These are phyloP conservation scores for Trichoderma koningiopsis DNA, from an alignment of 2,329 filamentous ascomycete genomes.

Conservation along the genomic window DNA sequence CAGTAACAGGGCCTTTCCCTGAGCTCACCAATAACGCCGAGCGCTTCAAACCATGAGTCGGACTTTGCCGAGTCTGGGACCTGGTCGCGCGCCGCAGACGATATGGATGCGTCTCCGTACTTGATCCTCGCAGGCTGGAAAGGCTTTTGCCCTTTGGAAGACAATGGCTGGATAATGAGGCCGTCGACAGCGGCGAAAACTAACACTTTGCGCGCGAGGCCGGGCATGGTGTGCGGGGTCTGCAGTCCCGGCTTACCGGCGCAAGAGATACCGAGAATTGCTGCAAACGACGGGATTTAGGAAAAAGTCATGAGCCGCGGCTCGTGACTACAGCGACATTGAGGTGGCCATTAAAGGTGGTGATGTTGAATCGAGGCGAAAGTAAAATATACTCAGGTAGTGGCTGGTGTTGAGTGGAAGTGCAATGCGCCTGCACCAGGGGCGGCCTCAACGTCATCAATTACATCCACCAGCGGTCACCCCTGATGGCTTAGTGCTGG, in stretches of 20 bases:
- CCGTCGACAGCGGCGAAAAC: constrained; percentile 83
- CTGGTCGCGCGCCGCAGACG: constrained; percentile 48
- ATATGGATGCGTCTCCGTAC: constrained; percentile 62
- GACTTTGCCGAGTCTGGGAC: constrained; percentile 48
- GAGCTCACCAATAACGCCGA: constrained; percentile 58
- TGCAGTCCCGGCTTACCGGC: constrained; percentile 4
- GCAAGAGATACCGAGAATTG: neutral
- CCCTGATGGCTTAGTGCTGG: neutral
- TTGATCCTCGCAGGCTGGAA: constrained; percentile 66
- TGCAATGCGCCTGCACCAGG: neutral
- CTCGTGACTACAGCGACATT: constrained; percentile 14
- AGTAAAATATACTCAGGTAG: neutral
- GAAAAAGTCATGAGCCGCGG: constrained; percentile 6
- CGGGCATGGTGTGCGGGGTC: constrained; percentile 60
- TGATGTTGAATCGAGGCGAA: constrained; percentile 21
- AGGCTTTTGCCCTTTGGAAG: constrained; percentile 59
- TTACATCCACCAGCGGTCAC: neutral
- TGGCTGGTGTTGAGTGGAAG: neutral
- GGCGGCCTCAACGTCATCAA: constrained; percentile 18
- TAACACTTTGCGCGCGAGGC: constrained; percentile 75
- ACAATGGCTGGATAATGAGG: constrained; percentile 74
- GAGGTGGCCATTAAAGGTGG: constrained; percentile 9
- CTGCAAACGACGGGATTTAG: neutral
- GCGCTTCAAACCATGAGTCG: constrained; percentile 59
- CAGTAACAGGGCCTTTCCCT: constrained; percentile 13